phyloP scores from a whole-genome alignment of 306 rosid genomes.

The Corylus heterophylla region DNA sequence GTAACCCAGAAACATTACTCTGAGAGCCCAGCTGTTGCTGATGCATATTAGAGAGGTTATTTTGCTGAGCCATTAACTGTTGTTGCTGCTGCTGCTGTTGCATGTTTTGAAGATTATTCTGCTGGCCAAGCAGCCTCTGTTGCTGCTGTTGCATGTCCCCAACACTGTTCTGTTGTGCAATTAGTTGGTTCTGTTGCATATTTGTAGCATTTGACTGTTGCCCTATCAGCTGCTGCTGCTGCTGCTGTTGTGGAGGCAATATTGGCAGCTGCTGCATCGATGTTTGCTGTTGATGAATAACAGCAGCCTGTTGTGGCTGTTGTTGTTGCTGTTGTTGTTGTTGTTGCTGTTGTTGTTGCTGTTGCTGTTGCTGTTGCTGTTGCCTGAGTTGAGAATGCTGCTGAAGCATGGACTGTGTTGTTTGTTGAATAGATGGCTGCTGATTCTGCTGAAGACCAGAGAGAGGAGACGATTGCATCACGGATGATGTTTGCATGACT shows the following conservation, averaged over 20 bases:
- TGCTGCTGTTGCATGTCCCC: conserved; percentile 78
- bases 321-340: conserved; percentile 79
- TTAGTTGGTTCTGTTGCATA: conserved; percentile 67
- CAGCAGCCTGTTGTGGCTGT: conserved; percentile 67
- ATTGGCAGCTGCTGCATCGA: conserved; percentile 58
- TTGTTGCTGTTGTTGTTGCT: conserved; percentile 64
- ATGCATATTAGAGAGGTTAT: conserved; percentile 63
- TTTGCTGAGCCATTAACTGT: conserved; percentile 73
- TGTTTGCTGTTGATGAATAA: conserved; percentile 68
- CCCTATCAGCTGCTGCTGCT: conserved; percentile 60
- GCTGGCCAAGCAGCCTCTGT: conserved; percentile 72
- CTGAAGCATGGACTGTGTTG: conserved; percentile 71
- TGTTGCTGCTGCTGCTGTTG: conserved; percentile 66
- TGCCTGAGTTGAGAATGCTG: conserved; percentile 81
- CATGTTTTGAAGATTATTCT: conserved; percentile 66
- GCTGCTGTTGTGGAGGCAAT: conserved; percentile 45
- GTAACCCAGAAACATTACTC: conserved; percentile 67
- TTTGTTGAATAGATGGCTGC: conserved; percentile 65
- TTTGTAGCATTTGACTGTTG: conserved; percentile 65
- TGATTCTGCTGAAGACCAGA: conserved; percentile 74
- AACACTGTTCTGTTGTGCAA: conserved; percentile 63
- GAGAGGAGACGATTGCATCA: conserved; percentile 58
- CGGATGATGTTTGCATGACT: conserved; percentile 64
- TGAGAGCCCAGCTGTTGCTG: conserved; percentile 77
- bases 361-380: conserved; percentile 81